phyloP scores from a whole-genome alignment of 2,329 filamentous ascomycete species.

The Epichloe brachyelytri region DNA sequence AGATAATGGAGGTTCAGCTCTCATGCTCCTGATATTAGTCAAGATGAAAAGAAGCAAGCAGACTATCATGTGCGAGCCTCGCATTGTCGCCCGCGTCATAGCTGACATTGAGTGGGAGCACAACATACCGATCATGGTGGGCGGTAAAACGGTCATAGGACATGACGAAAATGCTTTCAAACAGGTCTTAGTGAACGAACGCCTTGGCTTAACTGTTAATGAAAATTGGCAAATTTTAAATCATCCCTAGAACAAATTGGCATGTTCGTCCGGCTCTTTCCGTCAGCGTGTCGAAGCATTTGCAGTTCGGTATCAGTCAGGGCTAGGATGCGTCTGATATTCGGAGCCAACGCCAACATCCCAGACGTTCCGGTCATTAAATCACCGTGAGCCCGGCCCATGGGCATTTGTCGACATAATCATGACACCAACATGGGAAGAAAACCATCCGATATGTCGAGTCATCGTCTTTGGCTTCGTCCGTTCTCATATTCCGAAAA shows the following conservation, averaged over 20 bases:
- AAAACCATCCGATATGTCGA: background rate
- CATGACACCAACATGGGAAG: background rate
- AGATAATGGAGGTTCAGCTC: too few relatives aligned
- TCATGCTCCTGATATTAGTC: too few relatives aligned
- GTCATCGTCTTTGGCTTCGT: too few relatives aligned
- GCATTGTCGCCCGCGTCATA: too few relatives aligned
- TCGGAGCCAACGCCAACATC: background rate
- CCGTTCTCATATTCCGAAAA: background rate
- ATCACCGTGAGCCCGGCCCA: background rate
- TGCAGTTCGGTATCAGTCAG: background rate
- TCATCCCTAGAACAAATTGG: background rate
- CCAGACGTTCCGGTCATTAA: background rate
- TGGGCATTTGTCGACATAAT: background rate
- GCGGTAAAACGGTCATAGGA: background rate
- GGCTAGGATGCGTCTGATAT: background rate
- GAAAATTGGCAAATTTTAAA: too few relatives aligned
- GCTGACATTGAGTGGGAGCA: background rate
- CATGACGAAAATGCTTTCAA: too few relatives aligned
- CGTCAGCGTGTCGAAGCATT: background rate
- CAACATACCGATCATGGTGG: background rate
- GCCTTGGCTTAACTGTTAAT: too few relatives aligned
- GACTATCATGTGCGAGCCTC: too few relatives aligned
- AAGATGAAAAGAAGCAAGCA: too few relatives aligned
- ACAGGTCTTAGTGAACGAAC: too few relatives aligned
- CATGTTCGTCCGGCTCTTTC: background rate